A percentile compares a stretch with the other conserved stretches of the same genome.
These are phyloP conservation scores for Bromus sterilis DNA, from an alignment of 176 grass and related monocot species.

Conservation along the genomic window DNA sequence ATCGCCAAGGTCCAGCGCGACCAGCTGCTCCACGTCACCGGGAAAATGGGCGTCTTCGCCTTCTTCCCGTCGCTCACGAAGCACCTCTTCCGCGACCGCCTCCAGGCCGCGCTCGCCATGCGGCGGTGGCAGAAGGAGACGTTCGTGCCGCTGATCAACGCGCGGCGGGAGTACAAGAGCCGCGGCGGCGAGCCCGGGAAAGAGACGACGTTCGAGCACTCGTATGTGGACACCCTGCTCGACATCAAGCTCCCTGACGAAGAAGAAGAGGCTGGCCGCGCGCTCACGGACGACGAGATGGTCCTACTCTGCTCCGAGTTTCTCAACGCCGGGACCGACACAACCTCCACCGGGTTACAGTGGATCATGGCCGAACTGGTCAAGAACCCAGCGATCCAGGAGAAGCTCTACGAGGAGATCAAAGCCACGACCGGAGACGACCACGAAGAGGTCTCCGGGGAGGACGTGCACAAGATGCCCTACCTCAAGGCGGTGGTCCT, in stretches of 20 bases:
- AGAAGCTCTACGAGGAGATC: slow-evolving; percentile 33
- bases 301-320: slow-evolving; percentile 38
- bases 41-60: slow-evolving; percentile 13
- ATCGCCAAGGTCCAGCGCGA: slow-evolving; percentile 22
- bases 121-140: slow-evolving; percentile 17
- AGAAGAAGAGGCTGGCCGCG: slow-evolving; percentile 12
- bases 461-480: slow-evolving; percentile 20
- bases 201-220: slow-evolving; percentile 32
- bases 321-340: slow-evolving; percentile 47
- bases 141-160: slow-evolving; percentile 34
- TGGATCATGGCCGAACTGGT: slow-evolving; percentile 69
- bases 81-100: slow-evolving; percentile 29
- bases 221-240: slow-evolving; percentile 68
- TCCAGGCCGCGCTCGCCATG: not conserved
- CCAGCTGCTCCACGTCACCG: not conserved
- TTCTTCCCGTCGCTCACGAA: slow-evolving; percentile 35
- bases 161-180: slow-evolving; percentile 28
- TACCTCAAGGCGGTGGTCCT: slow-evolving; percentile 53
- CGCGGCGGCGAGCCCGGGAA: not conserved
- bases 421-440: not conserved
- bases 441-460: slow-evolving; percentile 19
- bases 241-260: slow-evolving; percentile 48
- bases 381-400: slow-evolving; percentile 33
- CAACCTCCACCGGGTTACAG: slow-evolving; percentile 43
- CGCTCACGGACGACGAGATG: slow-evolving; percentile 30